Conservation (phyloP, 192 early-diverging fungal genomes). For the Entophlyctis luteolus region DNA sequence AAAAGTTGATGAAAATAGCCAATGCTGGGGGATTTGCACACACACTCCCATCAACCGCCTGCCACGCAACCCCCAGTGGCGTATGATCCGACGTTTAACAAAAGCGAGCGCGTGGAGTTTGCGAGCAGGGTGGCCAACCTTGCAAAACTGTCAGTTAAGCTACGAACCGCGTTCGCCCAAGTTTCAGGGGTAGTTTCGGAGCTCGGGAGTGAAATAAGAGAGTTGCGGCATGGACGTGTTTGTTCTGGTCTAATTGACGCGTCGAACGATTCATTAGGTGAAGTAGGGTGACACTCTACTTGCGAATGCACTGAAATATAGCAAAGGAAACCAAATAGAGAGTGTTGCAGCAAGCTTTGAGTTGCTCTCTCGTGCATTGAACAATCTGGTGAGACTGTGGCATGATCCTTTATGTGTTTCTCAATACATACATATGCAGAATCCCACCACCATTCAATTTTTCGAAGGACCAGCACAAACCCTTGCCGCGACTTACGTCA, state of each 20-base stretch:
- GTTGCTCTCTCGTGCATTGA: too few species aligned
- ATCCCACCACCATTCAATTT: not conserved
- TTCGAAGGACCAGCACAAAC: conserved; percentile 5
- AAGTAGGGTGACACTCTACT: too few species aligned
- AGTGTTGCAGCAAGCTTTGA: too few species aligned
- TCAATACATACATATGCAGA: not conserved
- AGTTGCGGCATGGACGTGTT: not conserved
- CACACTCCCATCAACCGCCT: too few species aligned
- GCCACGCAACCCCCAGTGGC: not conserved
- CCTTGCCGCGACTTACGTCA: not conserved
- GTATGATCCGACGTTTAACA: conserved; percentile 11
- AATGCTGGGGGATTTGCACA: too few species aligned
- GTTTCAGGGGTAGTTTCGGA: not conserved
- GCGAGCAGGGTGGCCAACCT: not conserved
- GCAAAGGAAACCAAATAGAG: too few species aligned
- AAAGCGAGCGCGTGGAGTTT: conserved; percentile 12
- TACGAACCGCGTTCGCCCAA: not conserved
- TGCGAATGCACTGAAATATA: too few species aligned
- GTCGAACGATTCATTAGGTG: too few species aligned
- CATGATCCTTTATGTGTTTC: too few species aligned
- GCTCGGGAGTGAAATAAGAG: not conserved
- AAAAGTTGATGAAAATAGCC: too few species aligned
- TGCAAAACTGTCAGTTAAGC: not conserved
- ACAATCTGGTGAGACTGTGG: too few species aligned
- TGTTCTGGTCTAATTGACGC: too few species aligned